Conservation (phyloP, 352 stramenopile genomes). For the Phytophthora fragariaefolia region DNA sequence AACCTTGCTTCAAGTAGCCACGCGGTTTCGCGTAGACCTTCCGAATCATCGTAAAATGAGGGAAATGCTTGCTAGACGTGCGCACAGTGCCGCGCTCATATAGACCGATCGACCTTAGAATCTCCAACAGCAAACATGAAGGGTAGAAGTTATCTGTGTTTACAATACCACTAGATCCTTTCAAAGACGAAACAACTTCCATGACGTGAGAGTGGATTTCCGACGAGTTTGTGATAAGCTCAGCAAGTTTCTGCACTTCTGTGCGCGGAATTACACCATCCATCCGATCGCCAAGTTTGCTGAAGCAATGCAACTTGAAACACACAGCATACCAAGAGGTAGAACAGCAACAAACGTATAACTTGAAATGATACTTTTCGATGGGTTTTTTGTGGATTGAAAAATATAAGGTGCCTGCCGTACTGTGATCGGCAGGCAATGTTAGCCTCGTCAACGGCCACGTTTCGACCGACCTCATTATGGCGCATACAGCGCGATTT, state of each 20-base stretch:
- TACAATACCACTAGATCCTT: constrained; percentile 6
- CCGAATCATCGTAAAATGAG: constrained; percentile 17
- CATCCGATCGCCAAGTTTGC: not conserved
- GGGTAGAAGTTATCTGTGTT: constrained; percentile 35
- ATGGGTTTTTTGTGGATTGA: too few species aligned
- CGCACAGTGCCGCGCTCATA: constrained; percentile 28
- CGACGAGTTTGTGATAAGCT: not conserved
- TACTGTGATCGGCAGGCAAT: too few species aligned
- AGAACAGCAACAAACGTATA: too few species aligned
- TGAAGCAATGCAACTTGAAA: too few species aligned
- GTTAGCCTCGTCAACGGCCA: too few species aligned
- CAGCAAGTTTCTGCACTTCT: not conserved
- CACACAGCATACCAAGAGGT: too few species aligned
- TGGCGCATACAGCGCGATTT: too few species aligned
- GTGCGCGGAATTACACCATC: not conserved
- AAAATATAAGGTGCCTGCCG: too few species aligned
- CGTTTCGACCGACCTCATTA: too few species aligned
- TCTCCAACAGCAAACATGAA: constrained; percentile 31
- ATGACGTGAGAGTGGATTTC: constrained; percentile 30
- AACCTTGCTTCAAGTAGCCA: constrained; percentile 18
- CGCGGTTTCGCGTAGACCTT: not conserved
- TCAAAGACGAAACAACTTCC: constrained; percentile 20
- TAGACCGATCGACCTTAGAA: constrained; percentile 24
- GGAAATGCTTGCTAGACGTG: constrained; percentile 29
- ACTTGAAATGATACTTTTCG: too few species aligned